Conservation (phyloP, 148 eudicot genomes). For the Dysphania ambrosioides region DNA sequence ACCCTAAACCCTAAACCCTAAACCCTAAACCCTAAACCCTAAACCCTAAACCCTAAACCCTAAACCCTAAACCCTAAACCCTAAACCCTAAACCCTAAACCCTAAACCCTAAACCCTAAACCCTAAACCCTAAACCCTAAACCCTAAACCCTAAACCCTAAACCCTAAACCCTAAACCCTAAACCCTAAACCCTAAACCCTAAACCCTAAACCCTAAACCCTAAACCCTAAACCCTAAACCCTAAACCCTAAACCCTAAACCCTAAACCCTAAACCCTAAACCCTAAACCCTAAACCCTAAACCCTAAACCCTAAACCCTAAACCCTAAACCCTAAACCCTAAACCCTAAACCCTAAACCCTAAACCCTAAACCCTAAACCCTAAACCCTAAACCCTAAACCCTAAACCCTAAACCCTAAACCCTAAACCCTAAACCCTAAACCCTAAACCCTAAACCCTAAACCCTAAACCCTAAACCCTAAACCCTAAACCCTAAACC, state of each 20-base stretch:
- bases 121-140: slow-evolving; percentile 23
- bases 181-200: slow-evolving; percentile 28
- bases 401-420: slow-evolving; percentile 19
- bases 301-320: slow-evolving; percentile 26
- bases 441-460: slow-evolving; percentile 23
- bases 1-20: slow-evolving; percentile 14
- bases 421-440: slow-evolving; percentile 22
- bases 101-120: slow-evolving; percentile 23
- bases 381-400: slow-evolving; percentile 22
- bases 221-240: slow-evolving; percentile 31
- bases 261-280: slow-evolving; percentile 24
- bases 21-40: slow-evolving; percentile 15
- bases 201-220: slow-evolving; percentile 29
- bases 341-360: slow-evolving; percentile 24
- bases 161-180: slow-evolving; percentile 18
- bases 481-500: slow-evolving; percentile 19
- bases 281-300: slow-evolving; percentile 26
- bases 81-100: slow-evolving; percentile 14
- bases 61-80: slow-evolving; percentile 10
- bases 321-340: slow-evolving; percentile 26
- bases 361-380: slow-evolving; percentile 19
- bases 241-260: slow-evolving; percentile 24
- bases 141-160: not conserved
- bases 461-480: slow-evolving; percentile 22
- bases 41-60: slow-evolving; percentile 20